Base-by-base conservation (phyloP, 208 protist species). In the Trypanosoma grayi region DNA sequence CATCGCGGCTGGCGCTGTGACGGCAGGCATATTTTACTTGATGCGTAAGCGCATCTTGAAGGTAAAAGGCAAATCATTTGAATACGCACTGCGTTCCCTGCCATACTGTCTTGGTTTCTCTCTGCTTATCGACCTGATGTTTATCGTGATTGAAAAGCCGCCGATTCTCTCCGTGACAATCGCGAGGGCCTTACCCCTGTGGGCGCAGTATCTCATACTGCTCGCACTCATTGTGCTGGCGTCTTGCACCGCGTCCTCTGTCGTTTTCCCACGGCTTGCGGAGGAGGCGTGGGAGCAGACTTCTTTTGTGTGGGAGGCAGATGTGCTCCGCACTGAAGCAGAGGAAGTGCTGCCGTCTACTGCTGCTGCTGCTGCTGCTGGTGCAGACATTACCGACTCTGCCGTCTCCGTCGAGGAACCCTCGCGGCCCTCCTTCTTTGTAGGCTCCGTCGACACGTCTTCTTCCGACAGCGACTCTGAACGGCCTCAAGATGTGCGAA, bases 141-240 rank as follows among this genome's bases (percentile, higher is more conserved):
- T 93, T 59, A 60, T 93, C 16, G n/a, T 83, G 18, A 88, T 93
- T 56, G 87, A 89, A 54, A 43, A 67, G 53, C 87, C 87, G 25
- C 81, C 87, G 11, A 73, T 93, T 56, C 73, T 93, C 69, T 71
- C 79, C 11, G 60, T 79, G 43, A 79, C 67, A 13, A 39, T 93
- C 39, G 77, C 80, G 13, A 51, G 39, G 31, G 82, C 79, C 46
- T 43, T 88, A 16, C 79, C 83, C 2, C 41, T 87, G 2, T 45
- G 64, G 41, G 47, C 58, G 16, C 79, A 89, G 60, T 87, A 75
- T 62, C 11, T 81, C 2, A 7, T 88, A 16, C 52, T 91, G 2
- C 41, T 90, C 14, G 2, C 54, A 16, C 11, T 57, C 44, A 87
- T 87, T 51, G 7, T 87, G 0, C 25, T 75, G 20, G 70, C 82